phyloP scores from a whole-genome alignment of 1,284 basidiomycete genomes.

The Sutorius eximius region DNA sequence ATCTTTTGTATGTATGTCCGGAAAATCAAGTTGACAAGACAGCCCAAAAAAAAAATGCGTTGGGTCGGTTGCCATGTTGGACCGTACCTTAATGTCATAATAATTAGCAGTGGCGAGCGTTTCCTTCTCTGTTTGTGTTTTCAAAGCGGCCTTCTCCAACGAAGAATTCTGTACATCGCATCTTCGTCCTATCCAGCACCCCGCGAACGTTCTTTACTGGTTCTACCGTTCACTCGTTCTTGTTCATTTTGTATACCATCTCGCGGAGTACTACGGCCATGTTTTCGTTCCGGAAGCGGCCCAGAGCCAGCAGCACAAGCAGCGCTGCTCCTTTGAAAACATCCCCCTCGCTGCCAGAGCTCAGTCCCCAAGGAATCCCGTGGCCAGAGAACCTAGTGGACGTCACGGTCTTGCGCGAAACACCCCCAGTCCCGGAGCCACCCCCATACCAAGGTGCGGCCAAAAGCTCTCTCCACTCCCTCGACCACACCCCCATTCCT shows the following conservation, averaged over 20 bases:
- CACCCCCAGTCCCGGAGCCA: constrained; percentile 35
- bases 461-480: constrained; percentile 58
- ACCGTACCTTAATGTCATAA: constrained; percentile 26
- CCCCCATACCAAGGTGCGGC: constrained; percentile 57
- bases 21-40: constrained; percentile 24
- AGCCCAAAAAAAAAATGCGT: background rate
- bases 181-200: constrained; percentile 14
- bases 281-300: constrained; percentile 72
- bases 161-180: constrained; percentile 17
- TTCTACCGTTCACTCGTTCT: constrained; percentile 23
- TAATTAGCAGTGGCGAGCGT: background rate
- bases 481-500: constrained; percentile 53
- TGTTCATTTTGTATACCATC: constrained; percentile 26
- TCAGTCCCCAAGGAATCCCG: constrained; percentile 67
- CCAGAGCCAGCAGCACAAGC: constrained; percentile 38
- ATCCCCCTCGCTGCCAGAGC: constrained; percentile 74
- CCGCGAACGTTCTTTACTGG: constrained; percentile 23
- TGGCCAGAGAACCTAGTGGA: constrained; percentile 82
- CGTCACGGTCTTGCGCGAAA: constrained; percentile 56
- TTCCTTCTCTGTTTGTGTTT: constrained; percentile 10
- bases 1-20: constrained; percentile 37
- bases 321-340: constrained; percentile 43
- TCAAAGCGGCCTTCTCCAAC: constrained; percentile 24
- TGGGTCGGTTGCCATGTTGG: constrained; percentile 31
- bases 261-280: constrained; percentile 39